A percentile compares a stretch with the other conserved stretches of the same genome.
These are phyloP conservation scores for Protea cynaroides DNA, from an alignment of 164 flowering plant genomes.

Conservation along the genomic window DNA sequence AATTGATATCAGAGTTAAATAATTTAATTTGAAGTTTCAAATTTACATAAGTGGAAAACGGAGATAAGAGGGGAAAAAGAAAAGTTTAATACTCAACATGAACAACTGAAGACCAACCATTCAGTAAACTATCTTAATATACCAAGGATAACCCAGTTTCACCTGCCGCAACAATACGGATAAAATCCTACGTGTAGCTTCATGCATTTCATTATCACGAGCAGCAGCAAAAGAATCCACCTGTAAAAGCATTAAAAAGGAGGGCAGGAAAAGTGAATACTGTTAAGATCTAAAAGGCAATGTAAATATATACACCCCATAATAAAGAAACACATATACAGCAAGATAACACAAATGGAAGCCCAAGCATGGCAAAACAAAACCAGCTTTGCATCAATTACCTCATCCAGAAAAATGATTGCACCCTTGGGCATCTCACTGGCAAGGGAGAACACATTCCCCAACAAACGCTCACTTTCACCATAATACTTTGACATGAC, in stretches of 20 bases:
- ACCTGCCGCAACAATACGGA: conserved; percentile 93
- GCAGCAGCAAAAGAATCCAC: conserved; percentile 92
- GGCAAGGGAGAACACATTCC: conserved; percentile 86
- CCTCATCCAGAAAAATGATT: conserved; percentile 90
- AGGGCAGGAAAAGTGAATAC: not conserved
- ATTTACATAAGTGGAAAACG: not conserved
- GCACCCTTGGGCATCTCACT: conserved; percentile 75
- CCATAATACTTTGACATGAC: conserved; percentile 95
- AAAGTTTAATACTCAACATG: not conserved
- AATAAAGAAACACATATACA: not conserved
- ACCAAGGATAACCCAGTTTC: not conserved
- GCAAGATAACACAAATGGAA: conserved; percentile 6
- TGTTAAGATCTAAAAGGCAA: not conserved
- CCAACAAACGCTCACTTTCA: conserved; percentile 84
- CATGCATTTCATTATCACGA: conserved; percentile 94
- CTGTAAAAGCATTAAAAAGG: conserved; percentile 24
- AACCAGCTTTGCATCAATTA: conserved; percentile 15
- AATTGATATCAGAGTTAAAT: too few relatives aligned
- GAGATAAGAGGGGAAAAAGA: not conserved
- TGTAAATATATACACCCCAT: not conserved
- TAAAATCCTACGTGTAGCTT: conserved; percentile 91
- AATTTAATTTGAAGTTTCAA: too few relatives aligned
- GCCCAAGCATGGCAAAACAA: not conserved
- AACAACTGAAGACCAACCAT: not conserved
- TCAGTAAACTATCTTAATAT: not conserved